These are phyloP conservation scores for Clausena lansium DNA, from an alignment of 345 rosid genomes.

Conservation along the genomic window DNA sequence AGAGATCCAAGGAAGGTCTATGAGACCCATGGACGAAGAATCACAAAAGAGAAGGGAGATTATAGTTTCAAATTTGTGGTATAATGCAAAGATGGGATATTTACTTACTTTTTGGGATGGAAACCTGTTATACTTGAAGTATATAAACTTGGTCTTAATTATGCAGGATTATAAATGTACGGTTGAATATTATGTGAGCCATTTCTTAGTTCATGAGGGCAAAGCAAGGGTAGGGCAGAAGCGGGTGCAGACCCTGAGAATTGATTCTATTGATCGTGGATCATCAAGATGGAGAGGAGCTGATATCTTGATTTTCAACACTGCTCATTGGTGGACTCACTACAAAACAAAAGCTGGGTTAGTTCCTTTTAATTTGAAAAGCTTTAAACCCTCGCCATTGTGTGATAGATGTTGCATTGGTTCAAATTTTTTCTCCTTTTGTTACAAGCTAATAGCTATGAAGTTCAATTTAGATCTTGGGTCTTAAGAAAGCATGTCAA, in stretches of 20 bases:
- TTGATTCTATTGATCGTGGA: conserved; percentile 82
- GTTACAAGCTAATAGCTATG: not conserved
- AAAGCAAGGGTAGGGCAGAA: conserved; percentile 72
- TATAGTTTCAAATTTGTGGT: conserved; percentile 89
- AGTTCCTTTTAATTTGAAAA: conserved; percentile 21
- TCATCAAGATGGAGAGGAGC: conserved; percentile 96
- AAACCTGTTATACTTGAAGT: not conserved
- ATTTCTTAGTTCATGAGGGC: conserved; percentile 86
- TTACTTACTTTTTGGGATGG: not conserved
- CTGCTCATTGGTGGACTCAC: conserved; percentile 99
- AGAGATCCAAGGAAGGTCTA: conserved; percentile 81
- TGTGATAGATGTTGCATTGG: not conserved
- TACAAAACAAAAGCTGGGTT: conserved; percentile 93
- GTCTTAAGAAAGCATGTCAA: not conserved
- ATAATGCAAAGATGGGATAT: conserved; percentile 3
- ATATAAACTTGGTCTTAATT: conserved; percentile 15
- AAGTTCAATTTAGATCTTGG: not conserved
- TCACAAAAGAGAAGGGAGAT: conserved; percentile 81
- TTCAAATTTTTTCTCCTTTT: conserved; percentile 1
- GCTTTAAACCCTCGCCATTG: not conserved
- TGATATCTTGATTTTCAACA: conserved; percentile 80
- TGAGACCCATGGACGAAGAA: conserved; percentile 74
- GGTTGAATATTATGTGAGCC: conserved; percentile 76
- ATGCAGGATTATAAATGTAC: conserved; percentile 87
- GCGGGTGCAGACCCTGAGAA: conserved; percentile 67